Conservation (phyloP, 106 monocot genomes). For the Dactylorhiza incarnata region DNA sequence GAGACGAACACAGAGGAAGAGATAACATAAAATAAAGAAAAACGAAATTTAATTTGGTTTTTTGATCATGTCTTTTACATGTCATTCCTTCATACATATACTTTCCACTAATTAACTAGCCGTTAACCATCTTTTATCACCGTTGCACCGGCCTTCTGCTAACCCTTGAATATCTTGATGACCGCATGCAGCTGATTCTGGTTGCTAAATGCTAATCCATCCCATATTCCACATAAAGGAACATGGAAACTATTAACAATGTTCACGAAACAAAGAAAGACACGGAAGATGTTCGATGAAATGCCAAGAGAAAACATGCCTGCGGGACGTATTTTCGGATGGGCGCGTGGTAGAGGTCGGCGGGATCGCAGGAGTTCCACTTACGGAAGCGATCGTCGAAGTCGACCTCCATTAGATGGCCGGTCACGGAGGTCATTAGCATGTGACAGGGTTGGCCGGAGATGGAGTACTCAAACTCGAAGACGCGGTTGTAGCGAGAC, state of each 20-base stretch:
- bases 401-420: conserved; percentile 95
- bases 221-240: not conserved
- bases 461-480: conserved; percentile 86
- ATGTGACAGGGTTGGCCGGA: conserved; percentile 59
- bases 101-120: no score
- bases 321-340: conserved; percentile 86
- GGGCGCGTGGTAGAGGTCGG: conserved; percentile 75
- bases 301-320: conserved; percentile 20
- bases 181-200: no score
- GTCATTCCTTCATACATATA: no score
- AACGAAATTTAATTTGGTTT: no score
- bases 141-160: no score
- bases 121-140: no score
- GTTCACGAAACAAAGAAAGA: no score
- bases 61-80: no score
- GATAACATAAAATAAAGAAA: no score
- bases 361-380: conserved; percentile 93
- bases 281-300: not conserved
- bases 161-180: no score
- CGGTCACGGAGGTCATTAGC: conserved; percentile 91
- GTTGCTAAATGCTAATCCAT: no score
- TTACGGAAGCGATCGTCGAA: conserved; percentile 80
- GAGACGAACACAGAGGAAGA: no score
- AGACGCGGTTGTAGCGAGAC: conserved; percentile 83
- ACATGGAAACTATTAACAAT: not conserved